phyloP scores from a whole-genome alignment of 1,284 basidiomycete species.

The Ustilago vetiveriae region DNA sequence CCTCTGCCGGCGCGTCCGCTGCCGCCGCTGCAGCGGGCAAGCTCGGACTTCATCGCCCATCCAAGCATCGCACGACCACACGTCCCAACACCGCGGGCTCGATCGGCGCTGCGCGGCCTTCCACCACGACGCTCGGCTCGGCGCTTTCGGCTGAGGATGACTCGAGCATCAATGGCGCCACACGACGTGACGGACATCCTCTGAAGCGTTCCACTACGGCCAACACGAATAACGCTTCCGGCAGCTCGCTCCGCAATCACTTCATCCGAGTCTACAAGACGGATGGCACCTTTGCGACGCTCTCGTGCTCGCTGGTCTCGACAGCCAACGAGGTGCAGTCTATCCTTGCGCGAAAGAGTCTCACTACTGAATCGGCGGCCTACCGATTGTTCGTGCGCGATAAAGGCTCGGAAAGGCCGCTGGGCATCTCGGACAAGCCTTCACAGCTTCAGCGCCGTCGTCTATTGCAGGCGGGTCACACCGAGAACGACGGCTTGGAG shows the following conservation, averaged over 20 bases:
- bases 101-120: conserved; percentile 39
- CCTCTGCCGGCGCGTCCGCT: conserved; percentile 52
- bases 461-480: conserved; percentile 90
- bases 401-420: conserved; percentile 63
- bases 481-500: conserved; percentile 80
- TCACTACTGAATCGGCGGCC: conserved; percentile 50
- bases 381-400: conserved; percentile 65
- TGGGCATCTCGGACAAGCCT: conserved; percentile 79
- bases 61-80: conserved; percentile 35
- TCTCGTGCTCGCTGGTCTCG: conserved; percentile 75
- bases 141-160: conserved; percentile 49
- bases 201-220: conserved; percentile 37
- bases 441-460: conserved; percentile 84
- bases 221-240: conserved; percentile 4
- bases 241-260: conserved; percentile 59
- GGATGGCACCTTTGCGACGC: conserved; percentile 79
- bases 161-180: conserved; percentile 16
- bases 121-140: conserved; percentile 40
- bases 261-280: conserved; percentile 80
- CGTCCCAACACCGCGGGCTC: conserved; percentile 58
- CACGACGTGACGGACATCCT: conserved; percentile 24
- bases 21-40: conserved; percentile 59
- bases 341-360: conserved; percentile 53
- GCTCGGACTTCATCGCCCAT: conserved; percentile 53
- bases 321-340: conserved; percentile 75